Evolutionary conservation across 345 rosid species (phyloP), one percentile per base, ranked within the genome.

Genomic region (Boechera stricta): DNA sequence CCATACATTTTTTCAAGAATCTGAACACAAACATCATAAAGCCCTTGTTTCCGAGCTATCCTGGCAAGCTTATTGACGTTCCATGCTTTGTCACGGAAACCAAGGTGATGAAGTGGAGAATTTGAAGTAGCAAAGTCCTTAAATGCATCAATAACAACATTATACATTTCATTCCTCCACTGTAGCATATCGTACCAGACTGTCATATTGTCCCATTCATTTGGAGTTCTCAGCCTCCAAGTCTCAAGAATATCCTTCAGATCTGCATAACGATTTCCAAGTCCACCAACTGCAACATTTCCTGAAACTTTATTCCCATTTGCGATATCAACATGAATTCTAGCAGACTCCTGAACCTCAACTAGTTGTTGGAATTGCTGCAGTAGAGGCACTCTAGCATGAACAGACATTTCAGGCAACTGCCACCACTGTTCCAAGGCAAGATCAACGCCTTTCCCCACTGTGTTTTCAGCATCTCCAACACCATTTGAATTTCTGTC

Each of bases 131-230:
- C 84, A 48, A 88, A 85, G 66, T 95, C 99, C 85, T 95, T 95
- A 84, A 95, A 95, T 26, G 98, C 94, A 77, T 95, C 99, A 33
- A 92, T 91, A 28, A 91, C 94, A 78, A 88, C 87, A 82, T 86
- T 95, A 79, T 92, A 95, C 88, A 91, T 95, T 85, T 95, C 98
- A 81, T 95, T 95, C 78, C 99, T 89, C 99, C 99, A 95, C 65
- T 91, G 97, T 69, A 95, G 92, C 85, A 92, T 85, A 84, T 95
- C 99, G 84, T 85, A 92, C 99, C 98, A 95, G 71, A 88, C 86
- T 32, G 99, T 85, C 98, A 92, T 92, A 78, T 87, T 87, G 89
- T 95, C 98, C 98, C 98, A 95, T 76, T 91, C 94, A 85, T 95
- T 95, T 78, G 98, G 99, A 63, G 93, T 95, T 80, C 99, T 85